These are phyloP conservation scores for Pseudoperonospora humuli DNA, from an alignment of 352 stramenopile genomes.

Conservation along the genomic window DNA sequence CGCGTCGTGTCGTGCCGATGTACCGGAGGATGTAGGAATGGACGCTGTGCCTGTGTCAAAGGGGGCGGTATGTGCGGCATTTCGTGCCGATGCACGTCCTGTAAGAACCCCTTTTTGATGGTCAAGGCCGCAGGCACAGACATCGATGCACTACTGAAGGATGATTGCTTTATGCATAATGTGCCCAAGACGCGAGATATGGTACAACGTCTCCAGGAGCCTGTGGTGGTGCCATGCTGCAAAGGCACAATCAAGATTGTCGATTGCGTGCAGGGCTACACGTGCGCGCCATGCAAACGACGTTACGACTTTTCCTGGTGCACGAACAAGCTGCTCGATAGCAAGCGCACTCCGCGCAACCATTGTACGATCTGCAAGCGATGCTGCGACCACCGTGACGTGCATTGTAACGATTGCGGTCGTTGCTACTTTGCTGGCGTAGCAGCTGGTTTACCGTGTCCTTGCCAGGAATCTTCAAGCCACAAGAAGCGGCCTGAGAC, in stretches of 20 bases:
- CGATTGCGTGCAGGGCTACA: conserved; percentile 68
- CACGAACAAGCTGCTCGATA: conserved; percentile 70
- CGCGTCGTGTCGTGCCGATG: conserved; percentile 69
- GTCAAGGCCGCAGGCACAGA: conserved; percentile 67
- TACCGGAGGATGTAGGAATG: conserved; percentile 74
- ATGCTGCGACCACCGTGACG: conserved; percentile 81
- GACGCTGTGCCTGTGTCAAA: conserved; percentile 76
- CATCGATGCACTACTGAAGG: conserved; percentile 63
- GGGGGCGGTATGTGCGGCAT: conserved; percentile 68
- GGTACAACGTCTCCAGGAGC: conserved; percentile 62
- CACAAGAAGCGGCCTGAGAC: conserved; percentile 49
- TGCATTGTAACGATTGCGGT: conserved; percentile 75
- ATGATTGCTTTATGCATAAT: conserved; percentile 86
- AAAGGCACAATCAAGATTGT: conserved; percentile 50
- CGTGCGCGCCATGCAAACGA: conserved; percentile 38
- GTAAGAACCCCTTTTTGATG: conserved; percentile 83
- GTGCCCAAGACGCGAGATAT: conserved; percentile 82
- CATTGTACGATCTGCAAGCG: conserved; percentile 83
- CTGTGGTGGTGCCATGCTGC: conserved; percentile 59
- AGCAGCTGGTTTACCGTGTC: conserved; percentile 61
- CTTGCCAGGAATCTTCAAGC: conserved; percentile 59
- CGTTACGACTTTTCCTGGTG: conserved; percentile 79
- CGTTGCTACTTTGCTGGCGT: conserved; percentile 83
- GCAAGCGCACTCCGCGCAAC: conserved; percentile 65
- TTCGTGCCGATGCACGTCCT: conserved; percentile 76